Evolutionary conservation across 2,329 filamentous ascomycete genomes (phyloP), one percentile per base, ranked within the genome.

Genomic region (Pseudogymnoascus sp.): DNA sequence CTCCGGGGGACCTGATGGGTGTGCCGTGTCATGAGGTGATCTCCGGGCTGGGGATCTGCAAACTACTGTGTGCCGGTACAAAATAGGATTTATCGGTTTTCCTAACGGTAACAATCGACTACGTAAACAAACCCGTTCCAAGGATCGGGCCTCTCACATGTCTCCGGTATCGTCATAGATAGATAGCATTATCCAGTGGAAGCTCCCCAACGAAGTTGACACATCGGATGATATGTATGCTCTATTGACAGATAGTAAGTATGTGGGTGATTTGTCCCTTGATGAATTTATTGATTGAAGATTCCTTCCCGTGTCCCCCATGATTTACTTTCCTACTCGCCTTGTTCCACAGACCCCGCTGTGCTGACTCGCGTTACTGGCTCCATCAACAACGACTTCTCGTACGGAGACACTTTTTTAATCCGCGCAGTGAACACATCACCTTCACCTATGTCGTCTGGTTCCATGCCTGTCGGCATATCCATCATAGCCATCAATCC

Each of bases 361-460:
- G n/a, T 33, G 49, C 49, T 55, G 49, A 55, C 49, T 55, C 49
- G 49, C 12, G 28, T 55, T 16, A 55, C 12, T 33, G 49, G 28
- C 16, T 55, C 49, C 49, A 55, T 55, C 49, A 55, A 33, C 49
- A 55, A 55, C 9, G 28, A 55, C 49, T 55, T 55, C 49, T 55
- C 49, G n/a, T 55, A 55, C 9, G 49, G 49, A 33, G 25, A 33
- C 49, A 55, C 49, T 33, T 33, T 55, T 18, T 55, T 55, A 18
- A 55, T 55, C 49, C 49, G 49, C 49, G 28, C 28, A 33, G 49
- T 55, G 49, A 55, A 55, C 49, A 55, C 49, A 55, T 55, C 49
- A 55, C 28, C 49, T 55, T 55, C 49, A 55, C 25, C 5, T 18
- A 55, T 55, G 25, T 55, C 49, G 28, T 21, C 28, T 9, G 28